Evolutionary conservation across 768 basidiomycete species (phyloP).

Genomic region (Coprinopsis marcescibilis): DNA sequence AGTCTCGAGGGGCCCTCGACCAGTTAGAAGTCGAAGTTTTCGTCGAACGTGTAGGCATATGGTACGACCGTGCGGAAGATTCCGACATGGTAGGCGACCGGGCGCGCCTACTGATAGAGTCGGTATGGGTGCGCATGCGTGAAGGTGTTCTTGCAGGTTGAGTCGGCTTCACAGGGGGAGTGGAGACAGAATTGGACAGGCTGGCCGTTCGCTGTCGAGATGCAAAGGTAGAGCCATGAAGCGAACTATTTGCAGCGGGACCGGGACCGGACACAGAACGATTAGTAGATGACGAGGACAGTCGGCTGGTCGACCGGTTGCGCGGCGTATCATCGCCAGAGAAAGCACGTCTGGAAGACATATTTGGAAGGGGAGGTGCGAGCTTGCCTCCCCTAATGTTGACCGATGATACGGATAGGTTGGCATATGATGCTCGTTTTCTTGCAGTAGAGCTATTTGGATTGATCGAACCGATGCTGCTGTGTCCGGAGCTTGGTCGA

Average conservation of each 20-base stretch:
- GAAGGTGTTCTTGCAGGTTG: slow-evolving; percentile 18
- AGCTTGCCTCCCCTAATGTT: slow-evolving; percentile 26
- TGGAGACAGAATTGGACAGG: slow-evolving; percentile 35
- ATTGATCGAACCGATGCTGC: slow-evolving; percentile 43
- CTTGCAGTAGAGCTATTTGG: slow-evolving; percentile 14
- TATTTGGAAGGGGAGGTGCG: slow-evolving; percentile 35
- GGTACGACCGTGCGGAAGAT: slow-evolving; percentile 36
- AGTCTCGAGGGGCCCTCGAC: slow-evolving; percentile 63
- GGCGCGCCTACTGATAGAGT: slow-evolving; percentile 30
- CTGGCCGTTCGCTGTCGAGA: slow-evolving; percentile 82
- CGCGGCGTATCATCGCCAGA: slow-evolving; percentile 42
- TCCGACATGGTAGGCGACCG: slow-evolving; percentile 64
- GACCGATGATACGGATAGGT: slow-evolving; percentile 28
- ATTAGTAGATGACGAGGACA: slow-evolving; percentile 47
- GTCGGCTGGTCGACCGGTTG: slow-evolving; percentile 53
- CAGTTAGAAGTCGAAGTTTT: slow-evolving; percentile 53
- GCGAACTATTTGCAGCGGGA: slow-evolving; percentile 35
- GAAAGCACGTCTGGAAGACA: slow-evolving; percentile 41
- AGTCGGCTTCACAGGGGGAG: slow-evolving; percentile 26
- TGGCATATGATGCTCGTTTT: slow-evolving; percentile 24
- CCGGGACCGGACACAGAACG: slow-evolving; percentile 72
- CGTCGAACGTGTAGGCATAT: slow-evolving; percentile 33
- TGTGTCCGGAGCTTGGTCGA: slow-evolving; percentile 51
- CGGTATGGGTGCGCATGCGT: slow-evolving; percentile 37
- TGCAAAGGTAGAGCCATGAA: slow-evolving; percentile 66